A percentile compares a stretch with the other conserved stretches of the same genome.
Conservation (phyloP, 768 basidiomycete genomes). For the Rhodosporidiobolus odoratus region DNA sequence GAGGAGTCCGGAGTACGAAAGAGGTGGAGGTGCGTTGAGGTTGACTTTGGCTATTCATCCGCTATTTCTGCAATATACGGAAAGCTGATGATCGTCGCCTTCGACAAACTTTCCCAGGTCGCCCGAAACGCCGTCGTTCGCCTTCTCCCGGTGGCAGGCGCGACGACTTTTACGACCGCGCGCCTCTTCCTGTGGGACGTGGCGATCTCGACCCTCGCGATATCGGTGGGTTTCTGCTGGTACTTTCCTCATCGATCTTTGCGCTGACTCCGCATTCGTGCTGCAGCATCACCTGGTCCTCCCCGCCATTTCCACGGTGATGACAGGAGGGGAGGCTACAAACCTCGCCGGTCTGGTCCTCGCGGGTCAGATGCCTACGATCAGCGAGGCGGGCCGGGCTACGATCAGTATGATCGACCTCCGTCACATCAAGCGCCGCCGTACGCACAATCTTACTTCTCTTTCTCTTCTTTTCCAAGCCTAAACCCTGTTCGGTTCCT, state of each 20-base stretch:
- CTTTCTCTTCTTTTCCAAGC: neutral
- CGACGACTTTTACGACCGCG: neutral
- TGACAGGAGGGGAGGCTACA: too few species aligned
- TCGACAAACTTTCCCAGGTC: too few species aligned
- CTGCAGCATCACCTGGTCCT: too few species aligned
- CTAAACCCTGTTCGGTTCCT: neutral
- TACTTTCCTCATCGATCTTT: neutral
- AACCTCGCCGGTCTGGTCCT: too few species aligned
- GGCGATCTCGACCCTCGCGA: neutral
- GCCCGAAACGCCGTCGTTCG: conserved; percentile 4
- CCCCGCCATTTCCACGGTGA: too few species aligned
- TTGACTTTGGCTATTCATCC: neutral
- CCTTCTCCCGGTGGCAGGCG: neutral
- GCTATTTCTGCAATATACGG: neutral
- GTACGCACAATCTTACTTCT: neutral
- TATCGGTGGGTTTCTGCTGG: neutral
- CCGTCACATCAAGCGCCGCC: too few species aligned
- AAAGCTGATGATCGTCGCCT: neutral
- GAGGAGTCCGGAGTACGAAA: conserved; percentile 1
- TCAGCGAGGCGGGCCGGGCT: too few species aligned
- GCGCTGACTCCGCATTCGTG: too few species aligned
- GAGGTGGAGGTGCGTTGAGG: neutral
- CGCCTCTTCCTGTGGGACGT: too few species aligned
- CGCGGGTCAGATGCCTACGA: too few species aligned
- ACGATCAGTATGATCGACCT: too few species aligned